Percentiles rank a stretch among this genome's conserved stretches.
phyloP scores from a whole-genome alignment of 169 alveolate species.

The Cryptosporidium sp. region DNA sequence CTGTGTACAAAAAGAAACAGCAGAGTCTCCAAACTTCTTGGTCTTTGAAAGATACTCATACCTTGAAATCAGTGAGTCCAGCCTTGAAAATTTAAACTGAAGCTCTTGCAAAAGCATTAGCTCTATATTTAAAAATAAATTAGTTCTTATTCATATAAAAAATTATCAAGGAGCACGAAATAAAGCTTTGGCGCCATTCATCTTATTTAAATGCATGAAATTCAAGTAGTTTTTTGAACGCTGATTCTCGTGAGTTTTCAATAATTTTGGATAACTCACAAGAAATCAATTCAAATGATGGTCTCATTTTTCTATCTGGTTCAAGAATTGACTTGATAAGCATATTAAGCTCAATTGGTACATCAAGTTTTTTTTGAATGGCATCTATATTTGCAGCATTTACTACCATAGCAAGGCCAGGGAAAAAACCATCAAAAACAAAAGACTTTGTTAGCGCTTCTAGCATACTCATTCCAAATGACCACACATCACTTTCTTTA shows the following conservation, averaged over 20 bases:
- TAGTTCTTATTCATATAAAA: not conserved
- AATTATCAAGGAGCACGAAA: not conserved
- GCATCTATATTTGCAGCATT: conserved; percentile 70
- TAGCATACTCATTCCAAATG: conserved; percentile 79
- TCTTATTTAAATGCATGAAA: conserved; percentile 29
- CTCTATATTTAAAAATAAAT: not conserved
- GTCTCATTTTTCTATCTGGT: conserved; percentile 57
- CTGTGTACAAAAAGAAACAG: conserved; percentile 55
- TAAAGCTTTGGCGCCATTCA: not conserved
- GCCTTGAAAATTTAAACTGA: conserved; percentile 28
- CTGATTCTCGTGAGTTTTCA: conserved; percentile 9
- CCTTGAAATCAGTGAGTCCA: conserved; percentile 65
- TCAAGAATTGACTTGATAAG: conserved; percentile 23
- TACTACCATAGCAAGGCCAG: conserved; percentile 67
- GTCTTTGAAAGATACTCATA: conserved; percentile 53
- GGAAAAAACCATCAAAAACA: conserved; percentile 79
- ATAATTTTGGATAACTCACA: conserved; percentile 33
- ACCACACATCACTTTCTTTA: conserved; percentile 82
- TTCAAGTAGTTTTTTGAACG: not conserved
- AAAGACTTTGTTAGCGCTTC: conserved; percentile 77
- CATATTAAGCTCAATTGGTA: not conserved
- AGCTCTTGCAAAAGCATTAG: conserved; percentile 26
- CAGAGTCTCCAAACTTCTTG: conserved; percentile 41
- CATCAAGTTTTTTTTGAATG: conserved; percentile 73
- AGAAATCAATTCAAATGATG: conserved; percentile 43